Percentiles rank a stretch among this genome's conserved stretches.
Evolutionary conservation across 371 early-diverging fungal species (phyloP).

Genomic region (Phascolomyces articulosus): DNA sequence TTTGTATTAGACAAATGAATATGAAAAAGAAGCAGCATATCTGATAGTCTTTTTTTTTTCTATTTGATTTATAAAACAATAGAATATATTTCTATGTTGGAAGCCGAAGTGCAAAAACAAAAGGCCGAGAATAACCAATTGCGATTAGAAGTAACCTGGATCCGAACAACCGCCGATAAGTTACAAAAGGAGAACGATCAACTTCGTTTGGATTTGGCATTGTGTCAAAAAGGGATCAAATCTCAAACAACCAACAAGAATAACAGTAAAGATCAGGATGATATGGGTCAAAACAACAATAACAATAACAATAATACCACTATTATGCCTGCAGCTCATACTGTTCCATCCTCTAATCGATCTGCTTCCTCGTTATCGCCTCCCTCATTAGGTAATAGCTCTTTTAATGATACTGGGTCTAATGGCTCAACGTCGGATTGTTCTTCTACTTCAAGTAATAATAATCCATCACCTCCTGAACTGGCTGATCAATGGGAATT

Average conservation of each 20-base stretch:
- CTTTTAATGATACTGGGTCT: slow-evolving; percentile 4
- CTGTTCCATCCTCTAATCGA: slow-evolving; percentile 1
- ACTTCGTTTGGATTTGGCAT: slow-evolving; percentile 33
- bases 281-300: background rate
- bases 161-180: slow-evolving; percentile 28
- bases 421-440: slow-evolving; percentile 13
- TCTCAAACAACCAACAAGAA: background rate
- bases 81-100: slow-evolving; percentile 81
- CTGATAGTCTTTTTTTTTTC: too few relatives aligned
- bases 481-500: slow-evolving; percentile 30
- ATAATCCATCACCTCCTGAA: slow-evolving; percentile 30
- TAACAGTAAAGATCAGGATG: background rate
- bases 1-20: too few relatives aligned
- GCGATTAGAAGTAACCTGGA: slow-evolving; percentile 53
- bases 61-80: too few relatives aligned
- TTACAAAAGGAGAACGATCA: slow-evolving; percentile 40
- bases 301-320: slow-evolving; percentile 1
- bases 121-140: slow-evolving; percentile 59
- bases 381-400: slow-evolving; percentile 13
- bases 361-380: slow-evolving; percentile 12
- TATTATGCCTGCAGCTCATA: background rate
- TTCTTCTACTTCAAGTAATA: slow-evolving; percentile 27
- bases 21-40: too few relatives aligned
- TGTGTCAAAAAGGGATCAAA: slow-evolving; percentile 19
- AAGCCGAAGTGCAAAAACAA: slow-evolving; percentile 53